These are phyloP conservation scores for Styphnolobium japonicum DNA, from an alignment of 306 rosid genomes.

Conservation along the genomic window DNA sequence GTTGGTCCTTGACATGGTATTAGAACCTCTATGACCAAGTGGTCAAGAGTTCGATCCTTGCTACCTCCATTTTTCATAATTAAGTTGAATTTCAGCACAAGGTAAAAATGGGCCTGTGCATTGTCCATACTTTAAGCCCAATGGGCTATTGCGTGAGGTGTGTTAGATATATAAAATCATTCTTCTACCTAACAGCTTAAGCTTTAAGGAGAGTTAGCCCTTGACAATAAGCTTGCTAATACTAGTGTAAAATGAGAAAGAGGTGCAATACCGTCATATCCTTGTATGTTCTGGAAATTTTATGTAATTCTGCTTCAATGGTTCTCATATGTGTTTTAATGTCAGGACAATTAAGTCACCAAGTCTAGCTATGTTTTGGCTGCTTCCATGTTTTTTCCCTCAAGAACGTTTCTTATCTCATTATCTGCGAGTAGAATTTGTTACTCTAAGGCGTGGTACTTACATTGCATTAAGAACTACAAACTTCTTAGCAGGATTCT, in stretches of 20 bases:
- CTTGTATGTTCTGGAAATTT: background rate
- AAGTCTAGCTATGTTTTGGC: background rate
- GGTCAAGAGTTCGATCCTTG: no score
- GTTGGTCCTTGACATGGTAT: no score
- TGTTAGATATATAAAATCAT: no score
- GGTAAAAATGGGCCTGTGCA: no score
- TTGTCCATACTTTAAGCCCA: no score
- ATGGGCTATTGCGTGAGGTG: no score
- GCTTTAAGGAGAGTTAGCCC: no score
- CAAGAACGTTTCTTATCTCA: background rate
- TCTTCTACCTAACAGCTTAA: no score
- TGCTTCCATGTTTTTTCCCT: background rate
- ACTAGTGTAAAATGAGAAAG: constrained; percentile 11
- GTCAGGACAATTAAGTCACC: constrained; percentile 4
- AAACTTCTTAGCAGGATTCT: constrained; percentile 51
- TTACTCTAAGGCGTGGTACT: background rate
- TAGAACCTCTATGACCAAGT: no score
- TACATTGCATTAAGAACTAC: constrained; percentile 30
- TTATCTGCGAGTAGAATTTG: constrained; percentile 7
- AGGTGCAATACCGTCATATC: background rate
- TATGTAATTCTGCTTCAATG: background rate
- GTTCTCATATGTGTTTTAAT: constrained; percentile 12
- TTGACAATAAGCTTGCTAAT: constrained; percentile 10
- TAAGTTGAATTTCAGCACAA: no score
- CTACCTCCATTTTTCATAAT: no score